These are phyloP conservation scores for Blastocystis sp. DNA, from an alignment of 352 stramenopile species.

Conservation along the genomic window DNA sequence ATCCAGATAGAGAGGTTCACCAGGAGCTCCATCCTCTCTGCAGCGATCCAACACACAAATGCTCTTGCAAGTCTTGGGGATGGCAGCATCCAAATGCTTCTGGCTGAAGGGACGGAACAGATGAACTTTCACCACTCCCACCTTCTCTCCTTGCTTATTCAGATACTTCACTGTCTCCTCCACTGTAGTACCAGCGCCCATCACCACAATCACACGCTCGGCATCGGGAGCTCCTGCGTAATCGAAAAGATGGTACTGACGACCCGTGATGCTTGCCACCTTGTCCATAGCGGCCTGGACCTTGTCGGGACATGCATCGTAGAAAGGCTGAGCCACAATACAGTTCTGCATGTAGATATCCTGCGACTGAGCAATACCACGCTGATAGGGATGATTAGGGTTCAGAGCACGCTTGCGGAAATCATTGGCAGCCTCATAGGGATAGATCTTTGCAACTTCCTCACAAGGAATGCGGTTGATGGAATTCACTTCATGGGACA, in stretches of 20 bases:
- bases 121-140: constrained; percentile 78
- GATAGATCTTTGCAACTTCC: constrained; percentile 73
- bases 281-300: constrained; percentile 78
- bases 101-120: constrained; percentile 78
- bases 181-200: constrained; percentile 75
- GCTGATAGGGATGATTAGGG: constrained; percentile 52
- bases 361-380: constrained; percentile 37
- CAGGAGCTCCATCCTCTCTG: constrained; percentile 76
- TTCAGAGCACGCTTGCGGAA: constrained; percentile 70
- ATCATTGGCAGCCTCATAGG: constrained; percentile 65
- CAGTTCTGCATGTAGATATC: constrained; percentile 68
- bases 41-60: constrained; percentile 78
- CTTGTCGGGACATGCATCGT: constrained; percentile 74
- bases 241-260: constrained; percentile 80
- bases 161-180: constrained; percentile 77
- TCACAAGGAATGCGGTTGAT: constrained; percentile 74
- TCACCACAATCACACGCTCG: constrained; percentile 77
- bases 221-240: constrained; percentile 77
- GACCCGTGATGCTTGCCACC: constrained; percentile 77
- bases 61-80: constrained; percentile 74
- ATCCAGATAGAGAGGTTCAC: constrained; percentile 75
- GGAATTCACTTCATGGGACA: constrained; percentile 76
- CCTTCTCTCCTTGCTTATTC: constrained; percentile 77
- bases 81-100: constrained; percentile 75
- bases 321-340: constrained; percentile 35